phyloP scores from a whole-genome alignment of 164 flowering plant species.

The Berberis vulgaris region DNA sequence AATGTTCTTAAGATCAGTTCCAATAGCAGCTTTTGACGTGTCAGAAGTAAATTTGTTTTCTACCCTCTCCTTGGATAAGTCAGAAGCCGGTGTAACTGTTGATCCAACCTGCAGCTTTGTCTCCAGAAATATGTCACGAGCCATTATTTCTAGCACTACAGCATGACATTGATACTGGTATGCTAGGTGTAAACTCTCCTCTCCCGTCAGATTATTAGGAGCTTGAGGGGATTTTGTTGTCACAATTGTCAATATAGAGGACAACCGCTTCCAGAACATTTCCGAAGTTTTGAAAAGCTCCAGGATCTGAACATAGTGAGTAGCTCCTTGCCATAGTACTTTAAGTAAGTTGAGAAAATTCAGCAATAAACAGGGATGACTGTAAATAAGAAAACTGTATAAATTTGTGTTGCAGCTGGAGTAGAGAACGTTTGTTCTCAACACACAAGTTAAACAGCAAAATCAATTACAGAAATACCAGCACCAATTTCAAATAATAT shows the following conservation, averaged over 20 bases:
- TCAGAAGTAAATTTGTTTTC: constrained; percentile 15
- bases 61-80: constrained; percentile 6
- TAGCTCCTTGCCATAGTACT: constrained; percentile 79
- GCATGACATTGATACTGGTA: constrained; percentile 56
- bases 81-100: neutral
- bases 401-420: neutral
- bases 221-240: constrained; percentile 15
- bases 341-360: constrained; percentile 55
- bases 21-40: constrained; percentile 20
- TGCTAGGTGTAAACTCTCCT: constrained; percentile 25
- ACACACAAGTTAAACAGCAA: neutral
- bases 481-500: constrained; percentile 2
- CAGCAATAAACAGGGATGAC: constrained; percentile 52
- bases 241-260: constrained; percentile 19
- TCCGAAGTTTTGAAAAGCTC: constrained; percentile 41
- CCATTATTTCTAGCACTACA: constrained; percentile 53
- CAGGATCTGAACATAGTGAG: constrained; percentile 47
- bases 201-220: constrained; percentile 21
- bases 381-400: constrained; percentile 22
- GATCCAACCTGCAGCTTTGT: constrained; percentile 47
- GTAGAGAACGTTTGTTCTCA: neutral
- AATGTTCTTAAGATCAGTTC: constrained; percentile 26
- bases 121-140: constrained; percentile 55
- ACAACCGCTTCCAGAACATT: constrained; percentile 55
- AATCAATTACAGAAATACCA: constrained; percentile 2